These are phyloP conservation scores for Beauveria sp. DNA, from an alignment of 2,329 filamentous ascomycete genomes.

Conservation along the genomic window DNA sequence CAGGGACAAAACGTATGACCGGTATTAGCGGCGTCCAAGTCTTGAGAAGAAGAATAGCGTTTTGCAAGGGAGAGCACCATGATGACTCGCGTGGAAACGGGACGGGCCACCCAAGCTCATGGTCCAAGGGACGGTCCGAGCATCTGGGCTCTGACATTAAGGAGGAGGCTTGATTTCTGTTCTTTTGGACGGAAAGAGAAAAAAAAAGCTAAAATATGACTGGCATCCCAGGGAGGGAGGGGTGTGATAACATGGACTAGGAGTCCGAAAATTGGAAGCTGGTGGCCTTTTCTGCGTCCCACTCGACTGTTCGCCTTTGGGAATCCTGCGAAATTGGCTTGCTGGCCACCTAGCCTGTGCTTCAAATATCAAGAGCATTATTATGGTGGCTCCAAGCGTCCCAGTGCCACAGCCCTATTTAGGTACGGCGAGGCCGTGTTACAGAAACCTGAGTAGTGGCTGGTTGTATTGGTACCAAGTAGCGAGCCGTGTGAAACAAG, in stretches of 20 bases:
- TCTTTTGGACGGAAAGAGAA: too few species aligned
- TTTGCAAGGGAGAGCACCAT: neutral
- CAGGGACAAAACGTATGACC: neutral
- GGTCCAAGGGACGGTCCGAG: slow-evolving; percentile 10
- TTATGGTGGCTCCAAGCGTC: neutral
- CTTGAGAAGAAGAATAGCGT: neutral
- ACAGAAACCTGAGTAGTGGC: neutral
- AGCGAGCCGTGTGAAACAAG: slow-evolving; percentile 6
- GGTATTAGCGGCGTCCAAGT: neutral
- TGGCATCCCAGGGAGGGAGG: neutral
- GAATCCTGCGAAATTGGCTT: slow-evolving; percentile 4
- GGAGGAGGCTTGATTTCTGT: neutral
- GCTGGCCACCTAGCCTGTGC: neutral
- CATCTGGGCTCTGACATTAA: slow-evolving; percentile 6
- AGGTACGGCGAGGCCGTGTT: neutral
- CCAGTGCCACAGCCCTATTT: neutral
- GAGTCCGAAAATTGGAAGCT: slow-evolving; percentile 4
- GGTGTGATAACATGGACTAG: neutral
- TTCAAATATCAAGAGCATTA: neutral
- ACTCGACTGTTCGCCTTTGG: neutral
- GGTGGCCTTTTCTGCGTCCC: neutral
- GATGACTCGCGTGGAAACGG: slow-evolving; percentile 10
- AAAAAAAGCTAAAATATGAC: neutral
- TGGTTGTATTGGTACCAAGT: neutral
- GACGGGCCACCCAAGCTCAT: slow-evolving; percentile 8